phyloP scores from a whole-genome alignment of 2,329 filamentous ascomycete species.

The Capronia americana region DNA sequence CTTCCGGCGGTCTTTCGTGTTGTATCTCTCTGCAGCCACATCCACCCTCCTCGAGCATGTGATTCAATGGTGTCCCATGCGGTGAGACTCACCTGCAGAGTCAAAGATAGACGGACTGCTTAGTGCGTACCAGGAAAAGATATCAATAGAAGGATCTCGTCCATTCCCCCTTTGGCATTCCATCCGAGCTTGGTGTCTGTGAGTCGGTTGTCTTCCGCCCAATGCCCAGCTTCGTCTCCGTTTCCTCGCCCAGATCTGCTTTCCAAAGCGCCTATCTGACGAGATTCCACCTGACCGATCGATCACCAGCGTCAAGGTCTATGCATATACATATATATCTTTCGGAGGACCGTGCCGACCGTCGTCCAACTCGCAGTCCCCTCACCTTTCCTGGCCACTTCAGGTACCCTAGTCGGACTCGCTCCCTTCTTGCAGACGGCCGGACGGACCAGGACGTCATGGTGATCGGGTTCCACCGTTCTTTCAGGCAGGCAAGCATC shows the following conservation, averaged over 20 bases:
- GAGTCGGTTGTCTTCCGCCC: neutral
- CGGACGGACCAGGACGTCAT: too few relatives aligned
- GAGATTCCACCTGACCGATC: neutral
- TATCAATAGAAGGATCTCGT: neutral
- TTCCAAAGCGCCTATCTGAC: neutral
- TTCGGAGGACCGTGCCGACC: neutral
- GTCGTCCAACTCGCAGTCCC: neutral
- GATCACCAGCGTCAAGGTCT: neutral
- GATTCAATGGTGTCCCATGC: neutral
- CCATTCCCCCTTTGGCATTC: neutral
- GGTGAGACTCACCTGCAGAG: neutral
- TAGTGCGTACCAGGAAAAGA: neutral
- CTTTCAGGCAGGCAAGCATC: too few relatives aligned
- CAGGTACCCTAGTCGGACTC: too few relatives aligned
- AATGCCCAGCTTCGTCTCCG: neutral
- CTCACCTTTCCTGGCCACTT: too few relatives aligned
- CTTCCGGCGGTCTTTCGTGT: too few relatives aligned
- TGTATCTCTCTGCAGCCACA: neutral
- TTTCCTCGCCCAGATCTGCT: neutral
- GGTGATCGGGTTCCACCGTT: too few relatives aligned
- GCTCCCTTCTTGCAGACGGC: too few relatives aligned
- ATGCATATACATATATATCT: neutral
- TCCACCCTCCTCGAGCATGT: neutral
- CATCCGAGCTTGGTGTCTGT: neutral
- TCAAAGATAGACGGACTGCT: neutral